Evolutionary conservation across 164 flowering plant genomes (phyloP).

Genomic region (Tetracentron sinense): DNA sequence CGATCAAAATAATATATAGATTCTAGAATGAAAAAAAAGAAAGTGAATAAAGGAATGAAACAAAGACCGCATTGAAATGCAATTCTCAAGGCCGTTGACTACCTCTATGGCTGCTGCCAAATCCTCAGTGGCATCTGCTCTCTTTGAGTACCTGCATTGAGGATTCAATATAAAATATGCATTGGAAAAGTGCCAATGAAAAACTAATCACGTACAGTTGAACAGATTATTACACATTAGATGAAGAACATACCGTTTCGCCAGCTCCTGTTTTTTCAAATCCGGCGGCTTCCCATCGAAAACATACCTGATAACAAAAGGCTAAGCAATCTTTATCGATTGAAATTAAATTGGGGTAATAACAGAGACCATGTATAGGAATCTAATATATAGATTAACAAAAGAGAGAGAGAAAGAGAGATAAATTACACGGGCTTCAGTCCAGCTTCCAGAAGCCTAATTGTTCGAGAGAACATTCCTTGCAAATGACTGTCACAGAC

Average conservation of each 20-base stretch:
- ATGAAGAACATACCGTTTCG: conserved; percentile 56
- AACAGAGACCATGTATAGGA: not conserved
- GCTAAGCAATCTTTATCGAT: not conserved
- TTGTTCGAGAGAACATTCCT: conserved; percentile 90
- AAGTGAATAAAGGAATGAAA: not conserved
- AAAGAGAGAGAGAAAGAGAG: not conserved
- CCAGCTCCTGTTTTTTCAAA: conserved; percentile 84
- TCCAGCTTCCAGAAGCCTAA: conserved; percentile 93
- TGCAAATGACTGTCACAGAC: conserved; percentile 65
- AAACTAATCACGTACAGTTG: too few relatives aligned
- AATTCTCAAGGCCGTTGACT: not conserved
- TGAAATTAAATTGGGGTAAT: not conserved
- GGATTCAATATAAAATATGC: not conserved
- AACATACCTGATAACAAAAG: conserved; percentile 61
- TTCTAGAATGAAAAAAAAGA: too few relatives aligned
- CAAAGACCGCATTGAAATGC: not conserved
- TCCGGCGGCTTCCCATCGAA: conserved; percentile 96
- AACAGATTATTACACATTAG: not conserved
- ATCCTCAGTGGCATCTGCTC: conserved; percentile 83
- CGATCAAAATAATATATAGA: not conserved
- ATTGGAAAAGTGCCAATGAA: conserved; percentile 1
- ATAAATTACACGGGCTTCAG: conserved; percentile 81
- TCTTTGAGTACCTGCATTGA: conserved; percentile 62
- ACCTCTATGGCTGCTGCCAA: conserved; percentile 78
- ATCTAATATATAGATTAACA: not conserved